Percentiles rank a stretch among this genome's conserved stretches.
Evolutionary conservation across 805 yeast genomes (phyloP).

Genomic region (Kregervanrija pseudodelftensis): DNA sequence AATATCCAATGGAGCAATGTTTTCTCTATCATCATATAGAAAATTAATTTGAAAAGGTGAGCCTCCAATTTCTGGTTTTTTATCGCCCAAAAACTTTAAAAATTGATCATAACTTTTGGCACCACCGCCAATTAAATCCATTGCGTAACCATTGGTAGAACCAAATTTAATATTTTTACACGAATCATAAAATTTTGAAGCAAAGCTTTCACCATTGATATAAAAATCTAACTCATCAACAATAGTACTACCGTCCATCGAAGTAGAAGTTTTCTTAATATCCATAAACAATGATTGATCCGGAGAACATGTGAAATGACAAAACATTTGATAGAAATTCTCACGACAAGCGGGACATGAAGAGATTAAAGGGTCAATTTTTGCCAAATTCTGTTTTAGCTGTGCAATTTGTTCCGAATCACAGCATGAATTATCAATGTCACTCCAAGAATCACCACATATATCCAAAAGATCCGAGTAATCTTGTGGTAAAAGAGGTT

Average conservation of each 20-base stretch:
- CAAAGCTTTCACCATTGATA: constrained; percentile 59
- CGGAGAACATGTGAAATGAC: constrained; percentile 86
- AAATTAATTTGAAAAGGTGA: constrained; percentile 92
- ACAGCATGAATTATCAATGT: constrained; percentile 57
- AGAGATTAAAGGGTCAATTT: constrained; percentile 73
- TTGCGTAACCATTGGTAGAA: constrained; percentile 92
- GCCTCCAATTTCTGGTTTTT: constrained; percentile 89
- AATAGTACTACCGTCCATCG: constrained; percentile 44
- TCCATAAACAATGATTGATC: constrained; percentile 70
- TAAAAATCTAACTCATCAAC: constrained; percentile 67
- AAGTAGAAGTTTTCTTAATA: constrained; percentile 45
- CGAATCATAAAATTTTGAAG: constrained; percentile 64
- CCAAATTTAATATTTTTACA: constrained; percentile 87
- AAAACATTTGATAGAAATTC: constrained; percentile 79
- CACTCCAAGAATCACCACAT: constrained; percentile 68
- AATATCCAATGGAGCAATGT: constrained; percentile 25
- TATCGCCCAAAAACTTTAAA: constrained; percentile 86
- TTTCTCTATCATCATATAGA: constrained; percentile 31
- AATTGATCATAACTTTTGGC: constrained; percentile 68
- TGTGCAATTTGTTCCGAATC: constrained; percentile 50
- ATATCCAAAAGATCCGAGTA: constrained; percentile 41
- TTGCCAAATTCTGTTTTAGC: constrained; percentile 54
- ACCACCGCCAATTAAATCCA: constrained; percentile 98
- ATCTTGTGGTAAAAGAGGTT: constrained; percentile 38
- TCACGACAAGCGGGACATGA: constrained; percentile 91